Base-by-base conservation (phyloP, 148 eudicot genomes). In the Nepenthes gracilis region DNA sequence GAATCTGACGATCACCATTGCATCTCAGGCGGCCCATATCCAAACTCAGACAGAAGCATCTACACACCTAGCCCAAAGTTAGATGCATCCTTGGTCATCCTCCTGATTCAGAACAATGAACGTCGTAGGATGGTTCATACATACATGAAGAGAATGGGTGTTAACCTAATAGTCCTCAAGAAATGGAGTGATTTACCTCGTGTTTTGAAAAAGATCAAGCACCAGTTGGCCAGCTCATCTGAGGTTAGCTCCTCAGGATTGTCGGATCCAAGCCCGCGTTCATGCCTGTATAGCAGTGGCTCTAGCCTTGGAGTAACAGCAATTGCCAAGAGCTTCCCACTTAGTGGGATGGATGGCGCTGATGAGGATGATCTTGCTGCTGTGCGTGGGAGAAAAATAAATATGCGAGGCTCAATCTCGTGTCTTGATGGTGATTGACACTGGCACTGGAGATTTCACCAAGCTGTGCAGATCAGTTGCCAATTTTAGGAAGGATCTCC, bases 341-440 rank as follows among this genome's bases (percentile, higher is more conserved):
- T 81, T 4, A 75, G 75, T 57, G 12, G 49, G 2, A 62, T 78
- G 67, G 80, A 78, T 9, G 82, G 80, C 40, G 45, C 8, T 40
- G 52, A 77, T 55, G 70, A 67, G 12, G 4, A 10, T 45, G 13
- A 5, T n/a, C 53, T n/a, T 2, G 33, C 66, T 2, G 54, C 68
- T 1, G 66, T 62, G 36, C 62, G 60, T 43, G 62, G 47, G 4
- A 12, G 5, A 49, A 71, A 73, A 71, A 36, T 60, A 43, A 63
- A 12, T 15, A 1, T 14, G 7, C 57, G 66, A 14, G 67, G 58
- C 43, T 2, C 53, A 3, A 49, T 74, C 3, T 64, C 69, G 36
- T 83, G 33, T 76, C 32, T 37, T 88, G 55, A 68, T 92, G 34
- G 65, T 88, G 12, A 63, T 92, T 5, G 98, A 88, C 37, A 79